Evolutionary conservation across 1,284 basidiomycete species (phyloP).

Genomic region (Ceratobasidium sp.): DNA sequence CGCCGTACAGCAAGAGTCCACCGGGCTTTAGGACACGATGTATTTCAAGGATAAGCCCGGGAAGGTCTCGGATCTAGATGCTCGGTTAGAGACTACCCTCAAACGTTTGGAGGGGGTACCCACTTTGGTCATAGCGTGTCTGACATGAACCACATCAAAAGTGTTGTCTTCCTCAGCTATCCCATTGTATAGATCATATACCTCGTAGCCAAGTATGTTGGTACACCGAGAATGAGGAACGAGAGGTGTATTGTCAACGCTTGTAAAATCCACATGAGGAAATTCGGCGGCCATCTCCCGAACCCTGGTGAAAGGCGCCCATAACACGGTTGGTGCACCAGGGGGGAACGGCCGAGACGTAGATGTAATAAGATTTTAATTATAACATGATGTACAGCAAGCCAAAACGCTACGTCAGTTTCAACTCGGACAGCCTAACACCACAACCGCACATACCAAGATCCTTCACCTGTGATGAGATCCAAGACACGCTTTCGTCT

Average conservation of each 20-base stretch:
- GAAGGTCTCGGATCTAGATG: slow-evolving; percentile 23
- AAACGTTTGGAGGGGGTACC: too few species aligned
- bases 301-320: neutral
- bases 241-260: slow-evolving; percentile 27
- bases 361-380: neutral
- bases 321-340: neutral
- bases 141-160: too few species aligned
- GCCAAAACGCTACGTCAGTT: neutral
- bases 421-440: neutral
- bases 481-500: slow-evolving; percentile 25
- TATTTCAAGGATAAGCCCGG: slow-evolving; percentile 8
- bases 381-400: neutral
- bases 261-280: slow-evolving; percentile 33
- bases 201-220: slow-evolving; percentile 21
- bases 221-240: slow-evolving; percentile 18
- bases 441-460: slow-evolving; percentile 2
- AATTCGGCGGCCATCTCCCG: slow-evolving; percentile 23
- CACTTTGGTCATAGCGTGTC: too few species aligned
- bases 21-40: slow-evolving; percentile 31
- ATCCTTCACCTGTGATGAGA: slow-evolving; percentile 28
- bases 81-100: neutral
- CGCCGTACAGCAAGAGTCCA: slow-evolving; percentile 18
- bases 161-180: slow-evolving; percentile 20
- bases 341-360: neutral
- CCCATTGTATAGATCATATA: slow-evolving; percentile 30